These are phyloP conservation scores for Thuja plicata DNA, from an alignment of 83 land plant species.

Conservation along the genomic window DNA sequence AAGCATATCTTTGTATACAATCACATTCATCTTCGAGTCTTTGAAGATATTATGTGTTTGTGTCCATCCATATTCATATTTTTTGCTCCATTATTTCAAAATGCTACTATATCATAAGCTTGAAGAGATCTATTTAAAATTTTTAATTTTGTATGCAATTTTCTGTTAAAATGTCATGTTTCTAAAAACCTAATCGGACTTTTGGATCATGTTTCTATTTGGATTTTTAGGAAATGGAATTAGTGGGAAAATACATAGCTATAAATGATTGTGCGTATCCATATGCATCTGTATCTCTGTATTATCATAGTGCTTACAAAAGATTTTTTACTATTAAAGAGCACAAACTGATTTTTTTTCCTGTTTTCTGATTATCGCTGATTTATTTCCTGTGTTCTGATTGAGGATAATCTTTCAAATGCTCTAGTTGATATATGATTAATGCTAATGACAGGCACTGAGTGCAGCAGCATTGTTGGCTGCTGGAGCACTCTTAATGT, in stretches of 20 bases:
- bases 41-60: not conserved
- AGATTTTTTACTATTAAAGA: not conserved
- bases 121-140: not conserved
- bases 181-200: not conserved
- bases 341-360: not conserved
- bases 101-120: not conserved
- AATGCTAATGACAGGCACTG: constrained; percentile 2
- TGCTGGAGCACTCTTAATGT: constrained; percentile 12
- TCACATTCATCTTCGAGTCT: not conserved
- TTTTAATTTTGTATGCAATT: not conserved
- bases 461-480: constrained; percentile 12
- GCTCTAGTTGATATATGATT: not conserved
- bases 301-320: not conserved
- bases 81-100: not conserved
- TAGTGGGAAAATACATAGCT: not conserved
- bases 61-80: not conserved
- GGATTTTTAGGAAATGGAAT: not conserved
- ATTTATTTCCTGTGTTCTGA: too few relatives aligned
- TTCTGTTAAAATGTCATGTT: not conserved
- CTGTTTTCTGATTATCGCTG: too few relatives aligned
- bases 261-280: not conserved
- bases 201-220: not conserved
- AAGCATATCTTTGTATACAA: not conserved
- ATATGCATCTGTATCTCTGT: not conserved
- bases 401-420: not conserved